Conservation (phyloP, 1,284 basidiomycete species). For the Heterobasidion annosum region DNA sequence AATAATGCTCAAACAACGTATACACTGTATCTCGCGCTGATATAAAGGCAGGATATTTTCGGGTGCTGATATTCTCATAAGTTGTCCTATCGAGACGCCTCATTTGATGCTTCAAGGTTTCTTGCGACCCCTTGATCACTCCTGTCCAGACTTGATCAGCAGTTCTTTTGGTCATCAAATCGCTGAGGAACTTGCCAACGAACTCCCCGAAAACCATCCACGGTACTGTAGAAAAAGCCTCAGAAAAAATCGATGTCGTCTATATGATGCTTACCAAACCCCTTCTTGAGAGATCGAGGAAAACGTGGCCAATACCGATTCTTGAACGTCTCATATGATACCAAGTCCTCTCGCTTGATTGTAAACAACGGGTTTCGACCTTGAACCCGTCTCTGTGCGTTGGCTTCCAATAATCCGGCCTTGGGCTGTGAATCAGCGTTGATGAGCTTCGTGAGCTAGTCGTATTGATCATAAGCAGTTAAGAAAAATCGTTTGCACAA, state of each 20-base stretch:
- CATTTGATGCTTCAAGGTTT: conserved; percentile 23
- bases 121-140: conserved; percentile 60
- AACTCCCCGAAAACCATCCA: conserved; percentile 62
- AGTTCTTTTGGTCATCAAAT: neutral
- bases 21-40: conserved; percentile 41
- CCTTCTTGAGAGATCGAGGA: conserved; percentile 42
- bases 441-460: neutral
- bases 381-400: neutral
- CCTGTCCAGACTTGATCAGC: conserved; percentile 25
- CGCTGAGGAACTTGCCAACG: conserved; percentile 32
- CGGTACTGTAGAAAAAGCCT: conserved; percentile 33
- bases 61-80: conserved; percentile 40
- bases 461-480: neutral
- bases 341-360: conserved; percentile 17
- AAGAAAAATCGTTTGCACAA: neutral
- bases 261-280: conserved; percentile 35
- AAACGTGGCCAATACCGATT: conserved; percentile 58
- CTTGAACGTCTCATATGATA: conserved; percentile 46
- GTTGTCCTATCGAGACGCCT: conserved; percentile 32
- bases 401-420: neutral
- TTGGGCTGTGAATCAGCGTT: neutral
- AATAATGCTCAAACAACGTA: conserved; percentile 45
- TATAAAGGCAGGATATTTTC: conserved; percentile 47
- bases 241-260: neutral
- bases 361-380: conserved; percentile 17